Base-by-base conservation (phyloP, 2,329 filamentous ascomycete species). In the Fonsecaea erecta region DNA sequence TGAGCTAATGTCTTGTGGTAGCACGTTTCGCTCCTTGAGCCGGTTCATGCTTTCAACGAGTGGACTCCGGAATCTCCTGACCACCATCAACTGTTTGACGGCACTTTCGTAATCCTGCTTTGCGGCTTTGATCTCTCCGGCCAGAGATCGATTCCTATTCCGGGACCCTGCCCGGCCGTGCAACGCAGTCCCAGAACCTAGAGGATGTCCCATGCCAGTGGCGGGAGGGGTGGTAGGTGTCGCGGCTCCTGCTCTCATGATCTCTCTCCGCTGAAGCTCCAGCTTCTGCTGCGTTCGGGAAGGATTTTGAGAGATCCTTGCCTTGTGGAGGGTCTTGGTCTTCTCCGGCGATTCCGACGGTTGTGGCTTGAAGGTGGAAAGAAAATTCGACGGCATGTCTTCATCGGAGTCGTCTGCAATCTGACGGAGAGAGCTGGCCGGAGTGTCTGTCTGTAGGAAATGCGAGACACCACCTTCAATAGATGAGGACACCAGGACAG, bases 241-340 rank as follows among this genome's bases (percentile, higher is more conserved):
- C 34, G 79, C 79, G 16, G 80, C 71, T 11, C 78, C 74, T 26
- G 79, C 79, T 11, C 79, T 80, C 52, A 72, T 68, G 24, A 67
- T 70, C 52, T 72, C 71, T 52, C 69, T 64, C 56, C 80, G 76
- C 64, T 82, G 79, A 48, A 82, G 74, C 77, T 80, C 81, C 12
- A 82, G 75, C 65, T 80, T 81, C 68, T 82, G 80, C 67, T 82
- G 79, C 3, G 80, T 82, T 56, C 80, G 76, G n/a, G 80, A 82
- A 18, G 75, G 64, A 26, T 65, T 60, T 34, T 77, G 34, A 70
- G 72, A 52, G 66, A 74, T 57, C 66, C 73, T 57, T 66, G 66
- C 63, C 70, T 77, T 74, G 68, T 75, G 48, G 66, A 69, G 26
- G 46, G 68, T 52, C 52, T 71, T 60, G 64, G 74, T 48, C 59